phyloP scores from a whole-genome alignment of 495 filamentous ascomycete species.

The Penicillium turbatum region DNA sequence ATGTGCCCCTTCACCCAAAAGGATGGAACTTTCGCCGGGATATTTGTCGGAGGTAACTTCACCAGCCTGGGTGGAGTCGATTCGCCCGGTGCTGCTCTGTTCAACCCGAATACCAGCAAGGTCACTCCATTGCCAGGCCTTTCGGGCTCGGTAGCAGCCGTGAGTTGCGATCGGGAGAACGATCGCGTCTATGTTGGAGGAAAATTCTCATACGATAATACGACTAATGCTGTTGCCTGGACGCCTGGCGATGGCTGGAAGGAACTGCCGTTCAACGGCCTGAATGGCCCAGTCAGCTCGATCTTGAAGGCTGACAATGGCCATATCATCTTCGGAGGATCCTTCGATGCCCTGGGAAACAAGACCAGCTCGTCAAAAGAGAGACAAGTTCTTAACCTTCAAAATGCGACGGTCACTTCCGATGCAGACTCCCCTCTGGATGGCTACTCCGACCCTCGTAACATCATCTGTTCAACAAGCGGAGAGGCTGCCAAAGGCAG shows the following conservation, averaged over 20 bases:
- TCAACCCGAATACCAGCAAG: slow-evolving; percentile 61
- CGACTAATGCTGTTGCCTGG: slow-evolving; percentile 88
- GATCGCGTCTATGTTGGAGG: slow-evolving; percentile 90
- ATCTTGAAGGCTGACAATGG: slow-evolving; percentile 75
- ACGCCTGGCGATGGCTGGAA: slow-evolving; percentile 64
- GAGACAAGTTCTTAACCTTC: slow-evolving; percentile 78
- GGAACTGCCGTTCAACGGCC: slow-evolving; percentile 83
- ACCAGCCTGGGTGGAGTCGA: slow-evolving; percentile 78
- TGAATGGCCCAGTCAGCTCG: slow-evolving; percentile 88
- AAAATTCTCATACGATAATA: slow-evolving; percentile 70
- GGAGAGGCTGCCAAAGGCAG: slow-evolving; percentile 60
- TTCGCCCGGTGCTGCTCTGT: slow-evolving; percentile 75
- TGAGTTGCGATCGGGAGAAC: slow-evolving; percentile 79
- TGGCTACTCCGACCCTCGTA: slow-evolving; percentile 74
- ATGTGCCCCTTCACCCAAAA: slow-evolving; percentile 78
- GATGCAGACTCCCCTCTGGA: slow-evolving; percentile 52
- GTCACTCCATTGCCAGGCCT: slow-evolving; percentile 74
- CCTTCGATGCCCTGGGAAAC: slow-evolving; percentile 89
- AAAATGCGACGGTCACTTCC: slow-evolving; percentile 66
- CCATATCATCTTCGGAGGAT: slow-evolving; percentile 86
- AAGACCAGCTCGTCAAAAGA: slow-evolving; percentile 48
- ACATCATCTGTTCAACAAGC: slow-evolving; percentile 76
- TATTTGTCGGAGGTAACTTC: slow-evolving; percentile 92
- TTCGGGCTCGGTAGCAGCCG: slow-evolving; percentile 69
- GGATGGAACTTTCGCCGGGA: slow-evolving; percentile 63